Conservation (phyloP, 441 rosid genomes). For the Pelargonium myrrhifolium region DNA sequence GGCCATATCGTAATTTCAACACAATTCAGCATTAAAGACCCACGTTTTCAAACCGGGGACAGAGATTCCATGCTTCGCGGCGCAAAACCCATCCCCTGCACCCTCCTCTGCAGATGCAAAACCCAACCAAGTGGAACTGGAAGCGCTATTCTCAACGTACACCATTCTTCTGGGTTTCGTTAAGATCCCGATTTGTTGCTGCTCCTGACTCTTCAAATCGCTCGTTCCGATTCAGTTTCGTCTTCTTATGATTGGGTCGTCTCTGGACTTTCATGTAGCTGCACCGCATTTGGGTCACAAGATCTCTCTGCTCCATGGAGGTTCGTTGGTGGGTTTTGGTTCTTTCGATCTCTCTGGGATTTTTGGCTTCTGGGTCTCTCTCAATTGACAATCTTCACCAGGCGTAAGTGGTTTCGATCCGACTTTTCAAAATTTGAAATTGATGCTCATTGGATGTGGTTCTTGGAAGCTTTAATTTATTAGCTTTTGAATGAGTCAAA, state of each 20-base stretch:
- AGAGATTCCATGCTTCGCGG: background rate
- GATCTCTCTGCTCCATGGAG: constrained; percentile 37
- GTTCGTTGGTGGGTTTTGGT: constrained; percentile 27
- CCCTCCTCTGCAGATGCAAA: constrained; percentile 3
- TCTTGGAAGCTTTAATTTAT: background rate
- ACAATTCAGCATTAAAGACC: background rate
- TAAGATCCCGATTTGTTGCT: background rate
- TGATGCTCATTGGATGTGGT: background rate
- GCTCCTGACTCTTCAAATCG: background rate
- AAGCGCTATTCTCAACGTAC: background rate
- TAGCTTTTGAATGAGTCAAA: no score
- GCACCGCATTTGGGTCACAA: constrained; percentile 24
- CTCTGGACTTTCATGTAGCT: constrained; percentile 15
- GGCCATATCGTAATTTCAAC: no score
- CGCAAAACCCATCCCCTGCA: constrained; percentile 1
- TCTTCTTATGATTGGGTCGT: constrained; percentile 16
- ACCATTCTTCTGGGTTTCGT: background rate
- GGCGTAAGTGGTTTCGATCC: constrained; percentile 52
- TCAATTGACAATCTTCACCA: constrained; percentile 57
- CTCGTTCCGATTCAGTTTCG: constrained; percentile 5
- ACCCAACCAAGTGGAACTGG: constrained; percentile 5
- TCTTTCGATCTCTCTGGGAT: constrained; percentile 30
- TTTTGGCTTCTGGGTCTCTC: constrained; percentile 45
- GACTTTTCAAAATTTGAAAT: constrained; percentile 9
- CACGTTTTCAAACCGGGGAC: background rate